Conservation (phyloP, 768 basidiomycete genomes). For the Suillus brevipes region DNA sequence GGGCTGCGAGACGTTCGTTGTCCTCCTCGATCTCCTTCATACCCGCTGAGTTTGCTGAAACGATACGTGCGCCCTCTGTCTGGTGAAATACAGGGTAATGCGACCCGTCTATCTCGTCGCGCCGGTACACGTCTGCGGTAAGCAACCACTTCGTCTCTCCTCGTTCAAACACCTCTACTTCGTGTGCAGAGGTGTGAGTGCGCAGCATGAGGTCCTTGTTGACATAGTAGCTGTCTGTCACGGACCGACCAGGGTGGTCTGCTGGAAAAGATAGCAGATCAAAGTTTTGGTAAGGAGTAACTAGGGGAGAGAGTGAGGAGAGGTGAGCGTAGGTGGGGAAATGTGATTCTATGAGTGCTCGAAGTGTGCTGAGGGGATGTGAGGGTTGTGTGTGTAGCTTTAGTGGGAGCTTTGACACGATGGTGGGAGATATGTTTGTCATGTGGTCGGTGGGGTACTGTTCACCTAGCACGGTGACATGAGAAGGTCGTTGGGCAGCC, state of each 20-base stretch:
- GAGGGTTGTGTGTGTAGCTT: slow-evolving; percentile 72
- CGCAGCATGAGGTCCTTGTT: slow-evolving; percentile 90
- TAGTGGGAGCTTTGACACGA: slow-evolving; percentile 76
- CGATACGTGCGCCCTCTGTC: slow-evolving; percentile 91
- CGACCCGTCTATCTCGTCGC: slow-evolving; percentile 96
- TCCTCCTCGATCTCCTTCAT: slow-evolving; percentile 69
- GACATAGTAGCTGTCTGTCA: slow-evolving; percentile 94
- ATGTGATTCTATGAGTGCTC: slow-evolving; percentile 80
- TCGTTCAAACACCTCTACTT: slow-evolving; percentile 83
- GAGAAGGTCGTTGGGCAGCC: slow-evolving; percentile 13
- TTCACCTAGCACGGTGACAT: slow-evolving; percentile 57
- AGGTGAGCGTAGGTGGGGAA: slow-evolving; percentile 73
- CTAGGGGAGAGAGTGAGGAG: slow-evolving; percentile 82
- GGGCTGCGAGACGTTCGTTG: slow-evolving; percentile 59
- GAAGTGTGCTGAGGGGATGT: slow-evolving; percentile 88
- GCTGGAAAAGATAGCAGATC: slow-evolving; percentile 92
- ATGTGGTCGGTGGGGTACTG: slow-evolving; percentile 72
- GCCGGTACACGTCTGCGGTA: slow-evolving; percentile 94
- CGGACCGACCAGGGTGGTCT: slow-evolving; percentile 90
- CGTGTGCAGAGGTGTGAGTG: slow-evolving; percentile 98
- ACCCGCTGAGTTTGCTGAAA: slow-evolving; percentile 55
- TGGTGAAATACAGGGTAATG: slow-evolving; percentile 99
- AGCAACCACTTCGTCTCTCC: slow-evolving; percentile 86
- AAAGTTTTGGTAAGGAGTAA: slow-evolving; percentile 90
- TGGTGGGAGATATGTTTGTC: slow-evolving; percentile 86